Evolutionary conservation across 495 filamentous ascomycete species (phyloP), one percentile per base, ranked within the genome.

Genomic region (Hypoxylon cercidicola): DNA sequence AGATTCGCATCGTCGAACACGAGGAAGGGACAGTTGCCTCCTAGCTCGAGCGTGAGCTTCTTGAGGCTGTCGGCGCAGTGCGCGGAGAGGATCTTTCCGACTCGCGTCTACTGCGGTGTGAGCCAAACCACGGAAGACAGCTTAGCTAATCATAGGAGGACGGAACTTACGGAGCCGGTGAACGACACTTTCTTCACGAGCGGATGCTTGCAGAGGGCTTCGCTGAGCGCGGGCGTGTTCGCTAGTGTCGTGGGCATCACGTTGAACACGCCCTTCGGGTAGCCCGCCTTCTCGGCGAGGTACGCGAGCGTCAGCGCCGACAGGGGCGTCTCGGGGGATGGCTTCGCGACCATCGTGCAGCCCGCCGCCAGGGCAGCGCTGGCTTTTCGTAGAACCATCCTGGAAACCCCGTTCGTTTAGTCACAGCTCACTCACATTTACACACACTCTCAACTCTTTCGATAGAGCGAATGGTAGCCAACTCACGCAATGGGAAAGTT

Each of bases 1-100:
- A 91, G 75, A 53, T 90, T 85, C 16, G 89, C 89, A 71, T 92
- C 89, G 47, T 90, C 86, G 66, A 92, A 91, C 6, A 91, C 83
- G 41, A 91, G 78, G 74, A 90, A 90, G 0, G 89, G 89, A 43
- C 88, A 89, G 72, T 92, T 91, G 4, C 89, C 89, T 25, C 89
- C 89, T 20, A 92, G 81, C 74, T 92, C 89, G 28, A 91, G 84
- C 1, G 86, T 89, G 10, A 89, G 71, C 63, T 91, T 92, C 78
- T 90, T 91, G 50, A 91, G 74, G 1, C 87, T 85, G 18, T 83
- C 79, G 0, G 87, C 78, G 41, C 85, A 73, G 11, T 72, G 72
- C 5, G 56, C 61, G 1, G 69, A 68, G 0, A 75, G 58, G 41
- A 75, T 71, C 44, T 73, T 77, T 16, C 74, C 74, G 13, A 75